phyloP scores from a whole-genome alignment of 2,329 filamentous ascomycete genomes.

The Cordyceps farinosa region DNA sequence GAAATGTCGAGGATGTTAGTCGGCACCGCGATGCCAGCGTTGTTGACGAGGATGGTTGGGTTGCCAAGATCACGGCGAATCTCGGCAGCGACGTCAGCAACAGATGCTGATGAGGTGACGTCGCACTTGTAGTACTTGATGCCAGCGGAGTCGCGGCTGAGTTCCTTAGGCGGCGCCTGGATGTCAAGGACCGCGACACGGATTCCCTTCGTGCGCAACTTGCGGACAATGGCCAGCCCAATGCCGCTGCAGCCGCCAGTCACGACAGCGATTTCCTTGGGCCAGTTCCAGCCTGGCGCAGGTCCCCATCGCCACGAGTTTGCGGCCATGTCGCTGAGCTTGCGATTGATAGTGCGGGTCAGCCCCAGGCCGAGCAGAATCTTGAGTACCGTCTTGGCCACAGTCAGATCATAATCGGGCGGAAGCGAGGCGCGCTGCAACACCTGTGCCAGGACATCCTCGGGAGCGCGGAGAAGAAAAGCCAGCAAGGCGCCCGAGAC shows the following conservation, averaged over 20 bases:
- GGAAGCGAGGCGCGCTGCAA: slow-evolving; percentile 14
- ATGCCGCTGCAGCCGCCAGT: slow-evolving; percentile 71
- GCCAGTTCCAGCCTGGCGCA: slow-evolving; percentile 22
- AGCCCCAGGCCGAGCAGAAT: slow-evolving; percentile 18
- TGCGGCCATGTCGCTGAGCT: slow-evolving; percentile 19
- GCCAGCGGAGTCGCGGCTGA: slow-evolving; percentile 30
- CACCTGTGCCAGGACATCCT: neutral
- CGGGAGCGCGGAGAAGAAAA: slow-evolving; percentile 3
- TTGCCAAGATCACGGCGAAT: slow-evolving; percentile 53
- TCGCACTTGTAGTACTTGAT: slow-evolving; percentile 65
- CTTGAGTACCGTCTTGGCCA: slow-evolving; percentile 14
- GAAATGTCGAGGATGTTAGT: slow-evolving; percentile 53
- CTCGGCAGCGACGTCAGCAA: slow-evolving; percentile 44
- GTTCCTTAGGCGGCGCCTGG: slow-evolving; percentile 16
- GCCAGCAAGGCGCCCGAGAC: slow-evolving; percentile 10
- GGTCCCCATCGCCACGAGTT: slow-evolving; percentile 19
- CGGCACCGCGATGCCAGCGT: slow-evolving; percentile 58
- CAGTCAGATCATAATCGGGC: slow-evolving; percentile 6
- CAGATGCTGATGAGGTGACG: slow-evolving; percentile 51
- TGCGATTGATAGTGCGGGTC: slow-evolving; percentile 19
- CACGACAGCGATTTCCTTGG: slow-evolving; percentile 53
- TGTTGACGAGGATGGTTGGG: slow-evolving; percentile 66
- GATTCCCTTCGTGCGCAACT: slow-evolving; percentile 56
- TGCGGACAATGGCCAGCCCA: slow-evolving; percentile 56
- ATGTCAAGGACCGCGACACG: slow-evolving; percentile 69